Base-by-base conservation (phyloP, 1,284 basidiomycete genomes). In the Kalmanozyma brasiliensis region DNA sequence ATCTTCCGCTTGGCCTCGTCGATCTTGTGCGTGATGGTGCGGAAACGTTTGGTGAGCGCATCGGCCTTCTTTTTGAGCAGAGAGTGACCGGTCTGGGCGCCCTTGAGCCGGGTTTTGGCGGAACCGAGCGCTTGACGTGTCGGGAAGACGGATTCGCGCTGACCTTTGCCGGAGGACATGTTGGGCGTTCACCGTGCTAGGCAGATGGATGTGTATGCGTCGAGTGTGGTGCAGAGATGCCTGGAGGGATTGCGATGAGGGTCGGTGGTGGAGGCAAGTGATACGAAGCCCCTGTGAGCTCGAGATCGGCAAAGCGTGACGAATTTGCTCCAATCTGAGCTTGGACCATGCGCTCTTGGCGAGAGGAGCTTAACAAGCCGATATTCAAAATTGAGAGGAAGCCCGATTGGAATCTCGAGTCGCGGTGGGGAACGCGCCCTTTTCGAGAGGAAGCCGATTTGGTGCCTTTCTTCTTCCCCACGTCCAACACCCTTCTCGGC, bases 1-100 rank as follows among this genome's bases (percentile, higher is more conserved):
- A 98, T 98, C 85, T 98, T 94, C 61, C 94, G 89, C 84, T 99
- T 99, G 16, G 96, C 95, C 86, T 98, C 96, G 81, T 98, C 94
- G 38, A 85, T 84, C 76, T 84, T 84, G 51, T 73, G 73, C 2
- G 84, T 83, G 70, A 85, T 84, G 41, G 77, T 83, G 61, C 94
- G 87, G 85, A 98, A 98, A 72, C 94, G 87, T 43, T 92, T 94
- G 29, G 91, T 94, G 65, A 97, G 85, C 35, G 94, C 94, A 86
- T 98, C 94, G 51, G 94, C 89, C 85, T 98, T 98, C 88, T 96
- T 96, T 42, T 95, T 95, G 36, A 98, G 87, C 16, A 98, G 86
- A 0, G 93, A 97, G 84, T 98, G 95, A 9, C 95, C 95, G 0
- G 94, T 98, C 84, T 98, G 94, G 8, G 96, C 96, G 24, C 95